Conservation (phyloP, 805 yeast species). For the Cyberlindnera xylosilytica region DNA sequence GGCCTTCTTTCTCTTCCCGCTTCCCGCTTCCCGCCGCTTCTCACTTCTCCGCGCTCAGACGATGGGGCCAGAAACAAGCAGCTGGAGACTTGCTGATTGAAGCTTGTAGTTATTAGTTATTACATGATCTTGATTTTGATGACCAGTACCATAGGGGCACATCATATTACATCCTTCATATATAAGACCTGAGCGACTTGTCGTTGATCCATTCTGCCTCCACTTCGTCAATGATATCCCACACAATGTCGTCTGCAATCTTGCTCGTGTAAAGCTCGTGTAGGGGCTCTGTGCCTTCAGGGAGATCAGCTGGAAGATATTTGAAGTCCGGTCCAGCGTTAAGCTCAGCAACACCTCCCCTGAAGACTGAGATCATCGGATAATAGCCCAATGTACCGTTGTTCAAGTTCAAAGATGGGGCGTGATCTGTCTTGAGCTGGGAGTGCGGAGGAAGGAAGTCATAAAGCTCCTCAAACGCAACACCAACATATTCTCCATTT, state of each 20-base stretch:
- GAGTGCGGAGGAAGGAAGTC: slow-evolving; percentile 81
- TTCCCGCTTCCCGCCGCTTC: too few species aligned
- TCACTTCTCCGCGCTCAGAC: too few species aligned
- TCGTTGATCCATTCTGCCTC: slow-evolving; percentile 53
- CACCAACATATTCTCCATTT: slow-evolving; percentile 70
- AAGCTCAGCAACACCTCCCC: slow-evolving; percentile 70
- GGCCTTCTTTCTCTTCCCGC: too few species aligned
- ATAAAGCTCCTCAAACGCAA: slow-evolving; percentile 62
- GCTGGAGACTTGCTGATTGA: too few species aligned
- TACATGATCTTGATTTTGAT: too few species aligned
- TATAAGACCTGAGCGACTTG: slow-evolving; percentile 6
- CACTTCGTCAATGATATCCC: slow-evolving; percentile 84
- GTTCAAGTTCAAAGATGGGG: slow-evolving; percentile 48
- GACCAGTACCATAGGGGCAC: too few species aligned
- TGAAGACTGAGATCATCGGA: slow-evolving; percentile 83
- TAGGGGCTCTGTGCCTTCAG: slow-evolving; percentile 43
- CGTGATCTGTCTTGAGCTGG: slow-evolving; percentile 38
- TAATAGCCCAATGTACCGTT: slow-evolving; percentile 89
- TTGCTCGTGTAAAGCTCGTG: slow-evolving; percentile 61
- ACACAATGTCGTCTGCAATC: slow-evolving; percentile 75
- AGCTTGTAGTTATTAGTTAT: too few species aligned
- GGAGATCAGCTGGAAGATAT: slow-evolving; percentile 37
- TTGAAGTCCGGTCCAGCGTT: slow-evolving; percentile 67
- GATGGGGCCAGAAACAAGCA: too few species aligned
- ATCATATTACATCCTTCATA: background rate